Evolutionary conservation across 495 filamentous ascomycete genomes (phyloP).

Genomic region (Trichoderma orchidacearum): DNA sequence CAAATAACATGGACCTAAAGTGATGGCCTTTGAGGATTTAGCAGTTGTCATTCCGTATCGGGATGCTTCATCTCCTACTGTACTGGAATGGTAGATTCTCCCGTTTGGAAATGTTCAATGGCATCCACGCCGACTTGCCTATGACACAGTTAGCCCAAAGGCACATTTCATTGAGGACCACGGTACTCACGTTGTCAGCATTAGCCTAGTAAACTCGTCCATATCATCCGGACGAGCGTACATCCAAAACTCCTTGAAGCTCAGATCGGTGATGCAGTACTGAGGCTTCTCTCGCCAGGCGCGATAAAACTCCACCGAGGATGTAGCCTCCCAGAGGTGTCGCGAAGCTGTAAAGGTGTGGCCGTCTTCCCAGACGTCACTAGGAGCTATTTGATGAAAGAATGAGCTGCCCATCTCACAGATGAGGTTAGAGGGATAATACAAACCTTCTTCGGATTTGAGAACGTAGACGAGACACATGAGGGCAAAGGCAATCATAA

Average conservation of each 20-base stretch:
- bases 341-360: constrained; percentile 12
- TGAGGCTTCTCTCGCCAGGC: constrained; percentile 14
- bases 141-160: too few relatives aligned
- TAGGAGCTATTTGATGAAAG: constrained; percentile 2
- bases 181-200: constrained; percentile 9
- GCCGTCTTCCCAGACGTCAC: constrained; percentile 6
- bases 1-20: too few relatives aligned
- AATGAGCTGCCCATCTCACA: neutral
- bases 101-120: neutral
- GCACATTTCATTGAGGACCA: neutral
- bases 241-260: constrained; percentile 10
- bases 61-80: too few relatives aligned
- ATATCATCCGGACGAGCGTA: constrained; percentile 11
- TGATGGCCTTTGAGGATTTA: too few relatives aligned
- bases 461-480: constrained; percentile 7
- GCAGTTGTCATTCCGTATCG: too few relatives aligned
- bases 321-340: constrained; percentile 11
- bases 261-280: constrained; percentile 9
- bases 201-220: constrained; percentile 11
- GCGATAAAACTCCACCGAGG: constrained; percentile 12
- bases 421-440: neutral
- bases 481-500: constrained; percentile 7
- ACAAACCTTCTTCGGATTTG: constrained; percentile 6
- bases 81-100: neutral
- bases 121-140: constrained; percentile 1